A percentile compares a stretch with the other conserved stretches of the same genome.
These are phyloP conservation scores for Selenicereus undatus DNA, from an alignment of 148 eudicot genomes.

Conservation along the genomic window DNA sequence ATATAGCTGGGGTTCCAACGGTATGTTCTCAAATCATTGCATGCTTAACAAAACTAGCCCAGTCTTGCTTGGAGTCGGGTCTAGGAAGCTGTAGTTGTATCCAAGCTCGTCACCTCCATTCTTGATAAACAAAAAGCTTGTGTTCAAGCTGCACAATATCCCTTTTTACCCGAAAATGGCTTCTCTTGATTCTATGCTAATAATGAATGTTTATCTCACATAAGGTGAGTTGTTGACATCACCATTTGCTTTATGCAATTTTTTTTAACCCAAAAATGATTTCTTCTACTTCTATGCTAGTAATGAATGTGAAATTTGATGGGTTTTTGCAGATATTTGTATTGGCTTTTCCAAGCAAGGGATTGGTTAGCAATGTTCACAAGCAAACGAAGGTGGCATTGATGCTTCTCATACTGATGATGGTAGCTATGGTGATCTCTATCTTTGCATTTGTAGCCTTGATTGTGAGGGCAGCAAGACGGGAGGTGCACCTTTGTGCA, in stretches of 20 bases:
- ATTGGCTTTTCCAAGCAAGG: conserved; percentile 38
- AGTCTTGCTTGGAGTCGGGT: neutral
- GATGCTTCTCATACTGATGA: conserved; percentile 29
- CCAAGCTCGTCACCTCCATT: neutral
- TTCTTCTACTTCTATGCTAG: neutral
- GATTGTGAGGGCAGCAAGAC: conserved; percentile 27
- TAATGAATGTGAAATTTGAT: neutral
- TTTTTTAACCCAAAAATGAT: neutral
- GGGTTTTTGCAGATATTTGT: conserved; percentile 40
- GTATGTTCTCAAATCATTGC: conserved; percentile 19
- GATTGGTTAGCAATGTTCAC: conserved; percentile 22
- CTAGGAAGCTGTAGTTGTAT: neutral
- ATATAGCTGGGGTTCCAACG: conserved; percentile 40
- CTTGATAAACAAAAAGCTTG: neutral
- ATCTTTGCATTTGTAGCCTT: conserved; percentile 27
- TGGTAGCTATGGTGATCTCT: conserved; percentile 21
- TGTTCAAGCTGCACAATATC: neutral
- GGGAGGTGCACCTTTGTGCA: conserved; percentile 44
- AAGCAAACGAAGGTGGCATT: conserved; percentile 26
- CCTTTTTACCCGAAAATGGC: no score
- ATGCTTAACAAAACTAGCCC: neutral
- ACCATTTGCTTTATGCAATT: no score
- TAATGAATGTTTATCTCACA: no score
- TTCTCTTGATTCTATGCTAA: neutral
- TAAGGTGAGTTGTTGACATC: neutral